These are phyloP conservation scores for Colletotrichum ledebouriae DNA, from an alignment of 2,329 filamentous ascomycete species.

Conservation along the genomic window DNA sequence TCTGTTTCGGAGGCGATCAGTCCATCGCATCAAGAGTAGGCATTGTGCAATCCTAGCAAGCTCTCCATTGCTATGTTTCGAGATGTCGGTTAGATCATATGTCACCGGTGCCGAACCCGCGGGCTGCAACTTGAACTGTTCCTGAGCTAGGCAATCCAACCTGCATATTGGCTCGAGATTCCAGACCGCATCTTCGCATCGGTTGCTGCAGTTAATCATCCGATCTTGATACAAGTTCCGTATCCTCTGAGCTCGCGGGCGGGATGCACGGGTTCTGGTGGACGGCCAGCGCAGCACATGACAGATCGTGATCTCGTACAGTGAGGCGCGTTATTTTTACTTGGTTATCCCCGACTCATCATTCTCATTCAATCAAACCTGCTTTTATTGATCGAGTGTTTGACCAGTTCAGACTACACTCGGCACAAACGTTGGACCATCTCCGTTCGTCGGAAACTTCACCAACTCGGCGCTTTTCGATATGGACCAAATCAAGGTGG, in stretches of 20 bases:
- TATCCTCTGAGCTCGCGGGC: background rate
- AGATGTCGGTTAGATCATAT: background rate
- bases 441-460: background rate
- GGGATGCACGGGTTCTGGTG: slow-evolving; percentile 8
- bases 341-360: background rate
- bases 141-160: background rate
- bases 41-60: too few species aligned
- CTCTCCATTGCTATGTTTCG: background rate
- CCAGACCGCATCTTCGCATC: background rate
- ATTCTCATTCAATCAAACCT: background rate
- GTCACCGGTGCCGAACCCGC: background rate
- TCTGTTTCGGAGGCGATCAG: too few species aligned
- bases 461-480: background rate
- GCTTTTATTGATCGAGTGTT: background rate
- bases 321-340: slow-evolving; percentile 2
- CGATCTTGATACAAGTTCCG: background rate
- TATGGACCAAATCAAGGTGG: slow-evolving; percentile 8
- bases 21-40: too few species aligned
- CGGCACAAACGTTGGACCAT: background rate
- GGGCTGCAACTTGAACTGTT: background rate
- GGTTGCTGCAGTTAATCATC: background rate
- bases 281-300: slow-evolving; percentile 1
- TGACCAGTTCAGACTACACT: background rate
- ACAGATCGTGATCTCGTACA: slow-evolving; percentile 1
- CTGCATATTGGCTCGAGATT: background rate